Base-by-base conservation (phyloP, 2,329 filamentous ascomycete species). In the Nannizzia gypsea region DNA sequence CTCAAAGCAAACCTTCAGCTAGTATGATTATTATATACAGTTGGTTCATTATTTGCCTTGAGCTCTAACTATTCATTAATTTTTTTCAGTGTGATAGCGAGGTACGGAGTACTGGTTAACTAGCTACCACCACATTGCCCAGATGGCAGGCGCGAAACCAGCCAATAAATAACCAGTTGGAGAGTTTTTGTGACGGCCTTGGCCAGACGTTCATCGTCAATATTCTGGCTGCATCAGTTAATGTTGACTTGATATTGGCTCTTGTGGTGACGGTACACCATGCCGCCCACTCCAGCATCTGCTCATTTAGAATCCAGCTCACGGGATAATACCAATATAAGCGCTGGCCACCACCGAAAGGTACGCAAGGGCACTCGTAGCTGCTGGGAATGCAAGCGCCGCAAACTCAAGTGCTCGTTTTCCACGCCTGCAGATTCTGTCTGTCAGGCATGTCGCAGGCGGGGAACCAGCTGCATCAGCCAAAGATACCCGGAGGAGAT, bases 401-500 rank as follows among this genome's bases (percentile, higher is more conserved):
- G 69, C 8, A 73, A 73, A 60, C 67, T 72, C n/a, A 66, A 66
- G 13, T 73, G 71, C 54, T 66, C 65, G 4, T 69, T 72, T 59
- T 36, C 64, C 13, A 60, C 65, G 34, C 55, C 63, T 26, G 31
- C 57, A 2, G 59, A 64, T 28, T 34, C 61, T 9, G 60, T 63
- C 36, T 72, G 71, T 63, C 61, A 66, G 52, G 64, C 66, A 48
- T 73, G 71, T 62, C 60, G 57, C 31, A 63, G 70, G 34, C 68
- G 69, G 11, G 60, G 66, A 6, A 65, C 64, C 2, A 34, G 38
- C 44, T 72, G 80, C 59, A 65, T 80, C 31, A 74, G 77, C 61
- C 80, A 83, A 62, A 78, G 81, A 56, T 74, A 74, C 24, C 70
- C 71, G 1, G 74, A 79, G 31, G 71, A 74, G 31, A n/a, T 54